phyloP scores from a whole-genome alignment of 257 asterid species.

The Capsicum chinense region DNA sequence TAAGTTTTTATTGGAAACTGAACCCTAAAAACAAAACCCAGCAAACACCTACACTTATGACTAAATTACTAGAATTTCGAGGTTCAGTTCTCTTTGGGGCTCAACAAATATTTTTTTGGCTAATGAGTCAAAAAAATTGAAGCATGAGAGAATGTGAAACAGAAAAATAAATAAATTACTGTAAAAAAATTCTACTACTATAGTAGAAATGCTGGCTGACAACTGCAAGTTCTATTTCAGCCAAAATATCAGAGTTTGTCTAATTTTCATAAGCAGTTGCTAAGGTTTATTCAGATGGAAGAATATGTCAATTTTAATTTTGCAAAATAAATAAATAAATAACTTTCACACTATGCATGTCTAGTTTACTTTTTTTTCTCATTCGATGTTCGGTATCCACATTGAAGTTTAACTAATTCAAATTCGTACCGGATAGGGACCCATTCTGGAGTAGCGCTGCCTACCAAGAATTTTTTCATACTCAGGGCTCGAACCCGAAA shows the following conservation, averaged over 20 bases:
- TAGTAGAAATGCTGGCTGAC: slow-evolving; percentile 29
- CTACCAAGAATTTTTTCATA: no score
- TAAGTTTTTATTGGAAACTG: slow-evolving; percentile 51
- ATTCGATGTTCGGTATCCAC: no score
- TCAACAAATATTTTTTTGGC: slow-evolving; percentile 23
- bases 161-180: not conserved
- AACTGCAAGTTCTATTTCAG: slow-evolving; percentile 41
- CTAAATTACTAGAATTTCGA: slow-evolving; percentile 34
- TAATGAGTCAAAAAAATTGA: slow-evolving; percentile 30
- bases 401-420: no score
- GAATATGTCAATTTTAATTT: not conserved
- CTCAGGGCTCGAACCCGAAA: no score
- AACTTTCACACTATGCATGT: no score
- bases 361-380: no score
- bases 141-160: slow-evolving; percentile 20
- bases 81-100: slow-evolving; percentile 34
- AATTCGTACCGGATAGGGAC: no score
- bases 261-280: not conserved
- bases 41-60: slow-evolving; percentile 24
- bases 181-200: not conserved
- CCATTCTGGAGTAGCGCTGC: no score
- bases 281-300: slow-evolving; percentile 27
- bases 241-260: slow-evolving; percentile 39
- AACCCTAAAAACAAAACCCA: slow-evolving; percentile 19
- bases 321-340: not conserved